Evolutionary conservation across 495 filamentous ascomycete species (phyloP).

Genomic region (Pyrenula aspistea): DNA sequence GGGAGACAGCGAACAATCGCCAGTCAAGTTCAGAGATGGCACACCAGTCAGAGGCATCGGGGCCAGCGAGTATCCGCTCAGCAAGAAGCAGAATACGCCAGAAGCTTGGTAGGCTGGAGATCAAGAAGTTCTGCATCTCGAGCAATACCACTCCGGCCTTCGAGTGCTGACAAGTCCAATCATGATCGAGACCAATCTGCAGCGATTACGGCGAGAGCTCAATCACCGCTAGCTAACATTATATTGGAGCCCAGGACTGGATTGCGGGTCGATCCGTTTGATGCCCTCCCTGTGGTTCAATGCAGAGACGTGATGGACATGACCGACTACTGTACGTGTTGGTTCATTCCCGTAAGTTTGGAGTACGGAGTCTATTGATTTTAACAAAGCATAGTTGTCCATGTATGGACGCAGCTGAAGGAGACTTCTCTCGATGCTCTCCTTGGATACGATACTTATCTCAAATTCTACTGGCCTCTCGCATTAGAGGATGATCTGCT

Average conservation of each 20-base stretch:
- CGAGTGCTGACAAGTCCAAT: neutral
- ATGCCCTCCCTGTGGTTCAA: neutral
- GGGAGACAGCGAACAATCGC: neutral
- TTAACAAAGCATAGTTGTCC: too few species aligned
- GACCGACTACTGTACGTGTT: neutral
- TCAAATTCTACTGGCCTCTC: neutral
- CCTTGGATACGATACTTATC: neutral
- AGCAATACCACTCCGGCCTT: neutral
- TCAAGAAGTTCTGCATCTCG: neutral
- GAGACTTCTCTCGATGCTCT: neutral
- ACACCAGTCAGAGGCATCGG: neutral
- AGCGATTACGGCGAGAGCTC: too few species aligned
- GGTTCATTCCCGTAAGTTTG: neutral
- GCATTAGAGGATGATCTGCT: neutral
- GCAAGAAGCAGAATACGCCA: neutral
- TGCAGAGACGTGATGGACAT: neutral
- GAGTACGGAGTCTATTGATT: neutral
- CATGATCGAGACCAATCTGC: too few species aligned
- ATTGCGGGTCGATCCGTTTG: neutral
- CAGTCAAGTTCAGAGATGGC: neutral
- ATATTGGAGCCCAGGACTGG: neutral
- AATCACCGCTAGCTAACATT: too few species aligned
- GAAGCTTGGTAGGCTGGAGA: neutral
- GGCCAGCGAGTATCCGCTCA: neutral
- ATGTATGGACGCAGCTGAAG: neutral